These are phyloP conservation scores for Hyaloscypha variabilis DNA, from an alignment of 495 filamentous ascomycete species.

Conservation along the genomic window DNA sequence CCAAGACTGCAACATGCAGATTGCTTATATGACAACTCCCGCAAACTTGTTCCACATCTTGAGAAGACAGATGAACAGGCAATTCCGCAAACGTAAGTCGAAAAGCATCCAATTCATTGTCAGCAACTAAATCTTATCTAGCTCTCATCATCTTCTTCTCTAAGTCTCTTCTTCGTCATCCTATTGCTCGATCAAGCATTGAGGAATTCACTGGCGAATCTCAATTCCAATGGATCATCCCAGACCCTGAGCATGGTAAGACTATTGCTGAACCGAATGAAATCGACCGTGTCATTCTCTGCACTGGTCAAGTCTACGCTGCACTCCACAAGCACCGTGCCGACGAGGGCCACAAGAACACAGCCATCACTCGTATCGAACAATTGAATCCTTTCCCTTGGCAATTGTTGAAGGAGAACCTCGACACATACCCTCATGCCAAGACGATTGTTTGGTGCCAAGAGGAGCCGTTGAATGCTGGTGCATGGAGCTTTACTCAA, in stretches of 20 bases:
- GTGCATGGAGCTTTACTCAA: constrained; percentile 92
- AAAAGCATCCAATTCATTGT: neutral
- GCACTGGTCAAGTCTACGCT: constrained; percentile 92
- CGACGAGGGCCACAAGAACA: constrained; percentile 78
- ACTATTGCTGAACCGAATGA: constrained; percentile 77
- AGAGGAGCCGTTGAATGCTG: constrained; percentile 97
- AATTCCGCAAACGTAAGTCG: constrained; percentile 95
- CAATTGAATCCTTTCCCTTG: constrained; percentile 99
- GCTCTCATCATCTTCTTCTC: constrained; percentile 97
- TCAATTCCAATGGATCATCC: constrained; percentile 95
- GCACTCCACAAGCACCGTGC: constrained; percentile 90
- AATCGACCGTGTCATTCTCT: constrained; percentile 93
- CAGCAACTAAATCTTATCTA: constrained; percentile 35
- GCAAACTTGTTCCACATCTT: constrained; percentile 96
- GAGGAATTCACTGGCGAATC: constrained; percentile 88
- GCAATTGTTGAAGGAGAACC: constrained; percentile 92
- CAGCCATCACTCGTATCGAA: constrained; percentile 93
- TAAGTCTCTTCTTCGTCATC: constrained; percentile 91
- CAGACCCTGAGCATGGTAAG: constrained; percentile 77
- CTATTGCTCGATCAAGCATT: constrained; percentile 82
- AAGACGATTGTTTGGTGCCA: constrained; percentile 95
- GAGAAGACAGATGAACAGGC: constrained; percentile 95
- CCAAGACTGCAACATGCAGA: constrained; percentile 99
- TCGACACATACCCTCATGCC: constrained; percentile 94
- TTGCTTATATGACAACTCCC: constrained; percentile 90